phyloP scores from a whole-genome alignment of 441 rosid genomes.

The Hura crepitans region DNA sequence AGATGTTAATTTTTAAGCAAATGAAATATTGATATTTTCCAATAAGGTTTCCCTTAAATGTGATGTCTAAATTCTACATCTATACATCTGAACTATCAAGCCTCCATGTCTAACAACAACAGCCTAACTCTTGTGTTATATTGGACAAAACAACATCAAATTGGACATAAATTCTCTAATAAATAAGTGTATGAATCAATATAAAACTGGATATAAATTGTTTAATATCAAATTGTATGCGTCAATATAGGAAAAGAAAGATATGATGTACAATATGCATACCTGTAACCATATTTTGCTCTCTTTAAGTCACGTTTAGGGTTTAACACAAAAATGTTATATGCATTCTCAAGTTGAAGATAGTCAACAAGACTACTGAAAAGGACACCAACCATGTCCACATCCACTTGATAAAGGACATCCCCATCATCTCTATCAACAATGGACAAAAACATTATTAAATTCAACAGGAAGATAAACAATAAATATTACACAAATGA shows the following conservation, averaged over 20 bases:
- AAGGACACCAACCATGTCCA: conserved; percentile 77
- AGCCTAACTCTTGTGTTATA: too few species aligned
- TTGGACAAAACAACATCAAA: too few species aligned
- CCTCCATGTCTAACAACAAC: too few species aligned
- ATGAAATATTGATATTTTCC: too few species aligned
- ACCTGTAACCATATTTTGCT: conserved; percentile 91
- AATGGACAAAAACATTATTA: conserved; percentile 20
- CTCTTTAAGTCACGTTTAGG: conserved; percentile 49
- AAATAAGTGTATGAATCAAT: too few species aligned
- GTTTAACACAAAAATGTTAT: conserved; percentile 83
- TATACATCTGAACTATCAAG: too few species aligned
- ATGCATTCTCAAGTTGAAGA: conserved; percentile 81
- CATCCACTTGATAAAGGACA: conserved; percentile 85
- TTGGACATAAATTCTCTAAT: too few species aligned
- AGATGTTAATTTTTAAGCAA: too few species aligned
- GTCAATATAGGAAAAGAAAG: conserved; percentile 7
- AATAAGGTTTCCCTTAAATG: too few species aligned
- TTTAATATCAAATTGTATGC: not conserved
- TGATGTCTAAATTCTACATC: too few species aligned
- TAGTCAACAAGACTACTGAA: conserved; percentile 84
- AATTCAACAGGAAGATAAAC: conserved; percentile 22
- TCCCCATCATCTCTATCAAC: conserved; percentile 55
- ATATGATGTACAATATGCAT: conserved; percentile 19
- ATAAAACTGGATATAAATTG: not conserved
- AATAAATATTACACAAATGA: conserved; percentile 2